Conservation (phyloP, 352 stramenopile species). For the Phytophthora idaei region DNA sequence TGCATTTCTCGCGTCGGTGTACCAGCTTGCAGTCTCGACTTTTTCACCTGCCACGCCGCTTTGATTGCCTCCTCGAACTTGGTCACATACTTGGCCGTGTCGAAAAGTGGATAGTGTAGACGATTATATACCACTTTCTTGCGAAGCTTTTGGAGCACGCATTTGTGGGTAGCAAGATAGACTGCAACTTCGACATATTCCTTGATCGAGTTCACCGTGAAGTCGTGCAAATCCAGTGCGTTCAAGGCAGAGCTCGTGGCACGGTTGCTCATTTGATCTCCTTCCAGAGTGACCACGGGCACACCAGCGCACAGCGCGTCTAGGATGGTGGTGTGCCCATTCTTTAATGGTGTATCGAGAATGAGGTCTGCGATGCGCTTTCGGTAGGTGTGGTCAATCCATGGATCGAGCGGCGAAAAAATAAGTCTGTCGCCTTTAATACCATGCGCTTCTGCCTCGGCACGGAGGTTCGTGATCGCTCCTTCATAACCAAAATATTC, state of each 20-base stretch:
- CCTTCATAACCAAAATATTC: slow-evolving; percentile 60
- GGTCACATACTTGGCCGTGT: slow-evolving; percentile 57
- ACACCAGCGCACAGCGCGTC: slow-evolving; percentile 83
- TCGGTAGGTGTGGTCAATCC: slow-evolving; percentile 78
- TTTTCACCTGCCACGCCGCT: slow-evolving; percentile 52
- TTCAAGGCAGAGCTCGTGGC: slow-evolving; percentile 62
- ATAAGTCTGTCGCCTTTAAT: slow-evolving; percentile 61
- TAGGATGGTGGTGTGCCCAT: slow-evolving; percentile 83
- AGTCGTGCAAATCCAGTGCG: slow-evolving; percentile 51
- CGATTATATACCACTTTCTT: slow-evolving; percentile 49
- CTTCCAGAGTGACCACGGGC: slow-evolving; percentile 73
- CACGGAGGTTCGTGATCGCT: slow-evolving; percentile 50
- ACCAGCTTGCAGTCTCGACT: slow-evolving; percentile 17
- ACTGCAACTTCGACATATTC: slow-evolving; percentile 85
- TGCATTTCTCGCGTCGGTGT: slow-evolving; percentile 35
- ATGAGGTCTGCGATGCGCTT: slow-evolving; percentile 78
- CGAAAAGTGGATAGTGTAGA: slow-evolving; percentile 61
- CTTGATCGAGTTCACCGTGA: slow-evolving; percentile 73
- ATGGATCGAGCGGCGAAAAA: slow-evolving; percentile 64
- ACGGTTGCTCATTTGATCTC: slow-evolving; percentile 72
- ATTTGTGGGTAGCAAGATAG: slow-evolving; percentile 40
- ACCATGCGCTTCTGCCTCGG: slow-evolving; percentile 57
- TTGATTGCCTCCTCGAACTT: slow-evolving; percentile 58
- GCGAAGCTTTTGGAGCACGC: slow-evolving; percentile 45
- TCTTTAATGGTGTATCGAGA: slow-evolving; percentile 86